Conservation (phyloP, 805 yeast genomes). For the Candida odintsovae region DNA sequence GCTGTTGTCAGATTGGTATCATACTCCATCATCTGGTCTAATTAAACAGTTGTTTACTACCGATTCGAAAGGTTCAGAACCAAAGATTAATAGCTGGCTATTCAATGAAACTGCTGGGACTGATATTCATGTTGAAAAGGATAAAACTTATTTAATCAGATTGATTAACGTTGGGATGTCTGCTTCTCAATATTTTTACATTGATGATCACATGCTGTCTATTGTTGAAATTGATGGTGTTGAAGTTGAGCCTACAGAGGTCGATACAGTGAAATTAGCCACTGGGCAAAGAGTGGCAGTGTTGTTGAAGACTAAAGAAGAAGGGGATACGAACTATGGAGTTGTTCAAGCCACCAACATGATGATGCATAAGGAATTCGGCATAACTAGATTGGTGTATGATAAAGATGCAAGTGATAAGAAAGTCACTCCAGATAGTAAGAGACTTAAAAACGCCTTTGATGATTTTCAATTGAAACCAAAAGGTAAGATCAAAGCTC, state of each 20-base stretch:
- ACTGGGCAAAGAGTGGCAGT: conserved; percentile 79
- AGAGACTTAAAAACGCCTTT: conserved; percentile 22
- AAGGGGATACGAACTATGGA: conserved; percentile 36
- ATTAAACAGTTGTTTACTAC: conserved; percentile 35
- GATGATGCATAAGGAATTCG: conserved; percentile 61
- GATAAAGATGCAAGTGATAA: conserved; percentile 24
- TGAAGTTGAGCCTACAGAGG: conserved; percentile 41
- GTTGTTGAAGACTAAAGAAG: conserved; percentile 43
- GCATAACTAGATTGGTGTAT: conserved; percentile 51
- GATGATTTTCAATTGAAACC: conserved; percentile 32
- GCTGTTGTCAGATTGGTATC: conserved; percentile 45
- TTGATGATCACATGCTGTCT: conserved; percentile 47
- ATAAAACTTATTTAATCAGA: conserved; percentile 42
- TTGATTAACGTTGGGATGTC: conserved; percentile 53
- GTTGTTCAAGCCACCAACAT: conserved; percentile 54
- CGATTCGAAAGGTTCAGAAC: conserved; percentile 40
- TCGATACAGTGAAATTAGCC: conserved; percentile 46
- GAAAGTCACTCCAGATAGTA: conserved; percentile 24
- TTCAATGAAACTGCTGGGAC: conserved; percentile 45
- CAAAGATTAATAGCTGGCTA: conserved; percentile 39
- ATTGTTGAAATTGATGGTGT: conserved; percentile 59
- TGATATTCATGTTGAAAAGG: conserved; percentile 35
- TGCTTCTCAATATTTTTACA: conserved; percentile 47
- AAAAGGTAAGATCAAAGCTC: conserved; percentile 32
- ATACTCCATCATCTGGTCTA: conserved; percentile 30